Evolutionary conservation across 2,329 filamentous ascomycete species (phyloP).

Genomic region (Mycosphaerella arachidis): DNA sequence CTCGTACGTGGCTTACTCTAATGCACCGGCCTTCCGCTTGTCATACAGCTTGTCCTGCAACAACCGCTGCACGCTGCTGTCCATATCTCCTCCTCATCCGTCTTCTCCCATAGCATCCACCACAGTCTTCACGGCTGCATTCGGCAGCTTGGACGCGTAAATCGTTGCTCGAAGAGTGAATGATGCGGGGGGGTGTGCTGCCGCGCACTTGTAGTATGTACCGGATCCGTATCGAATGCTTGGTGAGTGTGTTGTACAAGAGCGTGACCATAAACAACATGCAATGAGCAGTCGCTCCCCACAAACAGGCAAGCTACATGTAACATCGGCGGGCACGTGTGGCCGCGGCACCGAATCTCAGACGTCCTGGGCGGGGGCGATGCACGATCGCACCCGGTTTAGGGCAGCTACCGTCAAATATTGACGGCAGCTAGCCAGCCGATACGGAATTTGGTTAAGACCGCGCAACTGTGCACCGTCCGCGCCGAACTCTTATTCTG

Average conservation of each 20-base stretch:
- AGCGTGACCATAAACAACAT: neutral
- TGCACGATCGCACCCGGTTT: too few species aligned
- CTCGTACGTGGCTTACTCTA: conserved; percentile 61
- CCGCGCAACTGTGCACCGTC: too few species aligned
- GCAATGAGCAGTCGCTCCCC: neutral
- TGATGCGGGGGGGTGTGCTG: neutral
- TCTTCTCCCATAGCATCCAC: neutral
- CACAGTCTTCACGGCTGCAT: neutral
- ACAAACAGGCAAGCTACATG: neutral
- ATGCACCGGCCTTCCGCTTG: conserved; percentile 90
- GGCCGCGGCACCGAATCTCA: neutral
- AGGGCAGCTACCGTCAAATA: too few species aligned
- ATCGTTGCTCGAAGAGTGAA: neutral
- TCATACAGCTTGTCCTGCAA: conserved; percentile 99
- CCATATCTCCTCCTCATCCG: conserved; percentile 55
- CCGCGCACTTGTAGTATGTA: too few species aligned
- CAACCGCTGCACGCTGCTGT: conserved; percentile 80
- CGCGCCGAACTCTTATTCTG: neutral
- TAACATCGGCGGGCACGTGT: neutral
- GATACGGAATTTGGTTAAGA: too few species aligned
- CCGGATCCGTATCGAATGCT: neutral
- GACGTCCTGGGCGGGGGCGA: too few species aligned
- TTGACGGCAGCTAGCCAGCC: too few species aligned
- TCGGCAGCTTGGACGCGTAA: neutral
- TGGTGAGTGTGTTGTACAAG: neutral